Base-by-base conservation (phyloP, 2,329 filamentous ascomycete species). In the Cercospora sp. region DNA sequence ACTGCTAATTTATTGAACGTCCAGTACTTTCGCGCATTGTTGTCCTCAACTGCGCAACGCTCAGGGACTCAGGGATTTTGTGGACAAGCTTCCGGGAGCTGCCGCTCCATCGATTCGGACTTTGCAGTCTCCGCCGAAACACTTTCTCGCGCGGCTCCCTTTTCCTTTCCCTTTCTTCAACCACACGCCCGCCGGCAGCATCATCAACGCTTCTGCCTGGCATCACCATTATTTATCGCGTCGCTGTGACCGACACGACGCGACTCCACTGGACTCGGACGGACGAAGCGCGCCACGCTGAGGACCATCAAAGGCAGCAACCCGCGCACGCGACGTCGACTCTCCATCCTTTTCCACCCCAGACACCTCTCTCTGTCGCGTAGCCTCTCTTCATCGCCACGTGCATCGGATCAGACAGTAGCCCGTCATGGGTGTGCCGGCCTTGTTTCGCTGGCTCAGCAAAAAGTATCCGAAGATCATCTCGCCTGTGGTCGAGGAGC, bases 381-480 rank as follows among this genome's bases (percentile, higher is more conserved):
- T 61, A 61, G 59, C 59, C 53, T 57, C 9, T 51, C 45, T 57
- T 32, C 53, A 57, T 57, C 53, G 24, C 34, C 37, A 43, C 37
- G 21, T 61, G 18, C 59, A 37, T 61, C 32, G 30, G 16, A 10
- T 37, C 24, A 55, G 58, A 32, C 49, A 66, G 55, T 60, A 37
- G 49, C 65, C 67, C 78, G 84, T 74, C 69, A 97, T 97, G 93
- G 93, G 93, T 90, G 94, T 97, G 77, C 93, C 93, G 74, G 93
- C 94, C 70, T 91, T 95, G 73, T 98, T 97, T 81, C 88, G 94
- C 87, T 99, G 94, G 93, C 89, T 98, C 69, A 97, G 93, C 80
- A 91, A 90, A 83, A 98, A 96, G 79, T 97, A 98, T 78, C 95
- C 95, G 69, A 98, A 98, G 83, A 99, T 98, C 79, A 92, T 98